A percentile compares a stretch with the other conserved stretches of the same genome.
These are phyloP conservation scores for Sporothrix curviconia DNA, from an alignment of 2,329 filamentous ascomycete genomes.

Conservation along the genomic window DNA sequence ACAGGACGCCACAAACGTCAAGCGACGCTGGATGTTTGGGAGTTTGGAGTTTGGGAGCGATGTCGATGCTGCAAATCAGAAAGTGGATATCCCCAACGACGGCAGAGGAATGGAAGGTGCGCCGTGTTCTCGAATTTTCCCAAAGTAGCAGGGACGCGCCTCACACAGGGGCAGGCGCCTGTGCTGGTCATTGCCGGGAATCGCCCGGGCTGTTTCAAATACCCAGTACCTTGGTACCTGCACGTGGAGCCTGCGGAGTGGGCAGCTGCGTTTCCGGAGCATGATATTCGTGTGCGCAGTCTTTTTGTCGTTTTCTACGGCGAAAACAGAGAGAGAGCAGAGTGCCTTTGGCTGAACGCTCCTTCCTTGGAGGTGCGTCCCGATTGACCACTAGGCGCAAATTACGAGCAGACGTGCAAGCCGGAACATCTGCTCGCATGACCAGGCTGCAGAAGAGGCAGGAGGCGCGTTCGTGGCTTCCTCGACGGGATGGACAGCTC, in stretches of 20 bases:
- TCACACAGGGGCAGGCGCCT: not conserved
- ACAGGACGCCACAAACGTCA: not conserved
- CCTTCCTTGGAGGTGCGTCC: not conserved
- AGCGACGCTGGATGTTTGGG: not conserved
- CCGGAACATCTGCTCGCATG: not conserved
- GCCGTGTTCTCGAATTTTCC: slow-evolving; percentile 3
- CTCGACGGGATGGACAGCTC: not conserved
- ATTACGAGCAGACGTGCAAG: not conserved
- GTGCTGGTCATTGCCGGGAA: slow-evolving; percentile 10
- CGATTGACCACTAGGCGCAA: not conserved
- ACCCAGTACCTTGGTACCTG: slow-evolving; percentile 9
- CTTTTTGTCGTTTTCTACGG: not conserved
- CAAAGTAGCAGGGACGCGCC: slow-evolving; percentile 1
- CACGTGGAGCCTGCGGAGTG: slow-evolving; percentile 8
- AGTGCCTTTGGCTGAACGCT: not conserved
- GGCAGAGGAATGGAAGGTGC: not conserved
- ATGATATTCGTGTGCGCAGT: not conserved
- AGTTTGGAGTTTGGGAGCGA: slow-evolving; percentile 2
- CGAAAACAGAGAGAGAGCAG: not conserved
- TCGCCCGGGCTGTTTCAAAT: slow-evolving; percentile 15
- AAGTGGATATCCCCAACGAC: slow-evolving; percentile 1
- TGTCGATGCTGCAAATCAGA: slow-evolving; percentile 6
- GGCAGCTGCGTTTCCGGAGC: not conserved
- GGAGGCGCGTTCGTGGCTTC: not conserved
- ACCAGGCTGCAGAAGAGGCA: not conserved